Evolutionary conservation across 2,329 filamentous ascomycete species (phyloP), one percentile per base, ranked within the genome.

Genomic region (Exophiala sp.): DNA sequence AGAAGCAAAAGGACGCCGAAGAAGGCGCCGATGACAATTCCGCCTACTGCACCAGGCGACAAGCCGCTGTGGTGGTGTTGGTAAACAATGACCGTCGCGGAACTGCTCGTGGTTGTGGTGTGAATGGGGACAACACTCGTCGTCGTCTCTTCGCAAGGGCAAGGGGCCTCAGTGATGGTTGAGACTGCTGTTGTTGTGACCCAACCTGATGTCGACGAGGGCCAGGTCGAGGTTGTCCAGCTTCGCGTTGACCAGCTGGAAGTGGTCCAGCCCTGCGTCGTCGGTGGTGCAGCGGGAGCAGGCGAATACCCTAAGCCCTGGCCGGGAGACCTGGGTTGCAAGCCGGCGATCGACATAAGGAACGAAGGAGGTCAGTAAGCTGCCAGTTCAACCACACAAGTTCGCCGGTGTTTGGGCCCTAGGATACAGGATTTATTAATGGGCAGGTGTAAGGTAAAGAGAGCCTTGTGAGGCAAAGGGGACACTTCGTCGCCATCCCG

Each of bases 1-100:
- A 54, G 13, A 8, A 57, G 48, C 9, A 57, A 43, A 23, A 57
- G 45, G 11, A 54, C 19, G 14, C 54, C 54, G 34, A 57, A 57
- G 54, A 57, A 57, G 23, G 18, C 47, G 24, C 50, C 54, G 42
- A 57, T 46, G 11, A 57, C 48, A 23, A 57, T 57, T 21, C 48
- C 54, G 30, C 54, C 54, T 22, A 57, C 48, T 1, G 35, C 48
- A 29, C 51, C 54, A 4, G 54, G 51, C 7, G 54, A 38, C 2
- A 57, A 50, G 23, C 54, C 54, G 19, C 43, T 23, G 13, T 46
- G n/a, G 19, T 46, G 14, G 35, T 54, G 48, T 19, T 52, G 24
- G 19, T 53, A 40, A 7, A 50, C 45, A 29, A 52, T 29, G 32
- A 44, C 51, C 18, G 35, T 37, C 9, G 51, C 27, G 6, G 51